Evolutionary conservation across 805 yeast genomes (phyloP).

Genomic region (Blastobotrys chiropterorum): DNA sequence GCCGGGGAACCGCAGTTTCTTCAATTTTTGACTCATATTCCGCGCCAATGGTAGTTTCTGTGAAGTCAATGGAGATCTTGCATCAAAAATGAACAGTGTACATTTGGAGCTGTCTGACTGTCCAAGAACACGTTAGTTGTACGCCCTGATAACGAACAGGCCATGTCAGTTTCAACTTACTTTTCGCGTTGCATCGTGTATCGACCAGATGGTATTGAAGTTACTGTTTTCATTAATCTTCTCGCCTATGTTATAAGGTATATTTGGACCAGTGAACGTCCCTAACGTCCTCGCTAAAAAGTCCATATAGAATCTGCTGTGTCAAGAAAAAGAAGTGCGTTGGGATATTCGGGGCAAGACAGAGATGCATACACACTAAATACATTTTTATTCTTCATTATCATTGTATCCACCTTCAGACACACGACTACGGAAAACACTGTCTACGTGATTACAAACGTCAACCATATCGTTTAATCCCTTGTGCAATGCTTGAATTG

Average conservation of each 20-base stretch:
- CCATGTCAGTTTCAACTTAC: conserved; percentile 19
- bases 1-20: conserved; percentile 64
- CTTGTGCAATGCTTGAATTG: conserved; percentile 86
- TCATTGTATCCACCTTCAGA: conserved; percentile 43
- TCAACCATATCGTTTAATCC: conserved; percentile 82
- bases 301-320: conserved; percentile 27
- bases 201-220: conserved; percentile 49
- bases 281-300: conserved; percentile 28
- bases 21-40: conserved; percentile 43
- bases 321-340: too few relatives aligned
- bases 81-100: conserved; percentile 60
- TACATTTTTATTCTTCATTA: background rate
- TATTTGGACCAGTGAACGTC: conserved; percentile 23
- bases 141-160: too few relatives aligned
- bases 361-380: too few relatives aligned
- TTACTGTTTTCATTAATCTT: conserved; percentile 24
- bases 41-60: conserved; percentile 35
- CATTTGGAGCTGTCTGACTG: conserved; percentile 47
- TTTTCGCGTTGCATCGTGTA: conserved; percentile 51
- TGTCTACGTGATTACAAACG: conserved; percentile 78
- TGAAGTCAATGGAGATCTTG: conserved; percentile 32
- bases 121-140: too few relatives aligned
- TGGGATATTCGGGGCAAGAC: too few relatives aligned
- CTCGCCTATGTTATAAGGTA: conserved; percentile 28
- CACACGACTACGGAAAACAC: conserved; percentile 63